These are phyloP conservation scores for Eutrema japonicum DNA, from an alignment of 345 rosid species.

Conservation along the genomic window DNA sequence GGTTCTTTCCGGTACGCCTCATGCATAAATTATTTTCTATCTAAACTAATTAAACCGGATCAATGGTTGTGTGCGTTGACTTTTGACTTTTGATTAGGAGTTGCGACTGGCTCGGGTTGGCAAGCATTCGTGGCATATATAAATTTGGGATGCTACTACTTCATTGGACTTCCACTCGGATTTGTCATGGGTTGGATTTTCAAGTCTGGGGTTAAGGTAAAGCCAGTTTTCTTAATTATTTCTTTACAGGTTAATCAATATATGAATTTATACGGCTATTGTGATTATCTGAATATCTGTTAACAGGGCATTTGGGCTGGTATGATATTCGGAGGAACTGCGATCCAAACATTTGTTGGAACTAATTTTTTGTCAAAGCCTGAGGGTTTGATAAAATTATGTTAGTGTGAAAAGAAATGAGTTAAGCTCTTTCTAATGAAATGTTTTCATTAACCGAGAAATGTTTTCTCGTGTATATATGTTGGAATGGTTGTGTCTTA, in stretches of 20 bases:
- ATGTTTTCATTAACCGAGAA: too few species aligned
- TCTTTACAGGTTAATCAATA: background rate
- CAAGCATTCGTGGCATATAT: slow-evolving; percentile 64
- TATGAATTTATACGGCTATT: background rate
- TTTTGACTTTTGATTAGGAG: slow-evolving; percentile 49
- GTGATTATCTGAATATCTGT: background rate
- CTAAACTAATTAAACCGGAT: background rate
- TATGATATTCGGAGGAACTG: slow-evolving; percentile 74
- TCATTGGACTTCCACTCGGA: slow-evolving; percentile 72
- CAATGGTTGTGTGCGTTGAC: background rate
- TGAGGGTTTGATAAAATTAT: too few species aligned
- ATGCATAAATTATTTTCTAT: too few species aligned
- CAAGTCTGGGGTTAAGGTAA: slow-evolving; percentile 45
- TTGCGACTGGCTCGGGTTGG: slow-evolving; percentile 85
- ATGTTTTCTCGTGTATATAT: too few species aligned
- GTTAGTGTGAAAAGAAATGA: too few species aligned
- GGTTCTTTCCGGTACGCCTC: slow-evolving; percentile 67
- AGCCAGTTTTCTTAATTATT: background rate
- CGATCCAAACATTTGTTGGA: slow-evolving; percentile 65
- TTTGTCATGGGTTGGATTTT: slow-evolving; percentile 60
- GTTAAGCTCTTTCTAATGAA: too few species aligned
- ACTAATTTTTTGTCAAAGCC: too few species aligned
- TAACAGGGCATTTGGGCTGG: slow-evolving; percentile 73
- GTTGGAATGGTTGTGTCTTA: too few species aligned
- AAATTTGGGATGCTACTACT: slow-evolving; percentile 69